Base-by-base conservation (phyloP, 768 basidiomycete species). In the Tricholoma hemisulphureum region DNA sequence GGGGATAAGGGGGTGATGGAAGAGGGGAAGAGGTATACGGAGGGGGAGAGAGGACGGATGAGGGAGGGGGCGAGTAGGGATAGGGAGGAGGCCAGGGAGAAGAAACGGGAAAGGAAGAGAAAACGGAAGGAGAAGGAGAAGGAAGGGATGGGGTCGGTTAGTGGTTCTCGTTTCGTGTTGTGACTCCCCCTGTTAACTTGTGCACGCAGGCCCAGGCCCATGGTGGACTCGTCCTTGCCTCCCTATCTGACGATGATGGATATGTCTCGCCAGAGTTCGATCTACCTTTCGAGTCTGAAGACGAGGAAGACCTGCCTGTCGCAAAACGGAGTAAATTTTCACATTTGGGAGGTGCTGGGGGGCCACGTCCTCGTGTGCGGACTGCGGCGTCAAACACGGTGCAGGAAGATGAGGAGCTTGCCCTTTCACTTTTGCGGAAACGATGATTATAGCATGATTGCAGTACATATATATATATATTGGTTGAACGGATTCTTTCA, bases 101-200 rank as follows among this genome's bases (percentile, higher is more conserved):
- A 94, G 82, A 90, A 87, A 74, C 75, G 81, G 61, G 95, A 96
- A 75, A 77, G 91, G 67, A 96, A 95, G 74, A 89, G 93, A 56
- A 80, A 82, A 34, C 89, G 92, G 67, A 77, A 72, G 55, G 46
- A 49, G 67, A 77, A 72, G 55, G 46, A 28, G 28, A n/a, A 16
- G 7, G 7, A n/a, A 8, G 46, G 46, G 26, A 18, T 26, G 4
- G 28, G 26, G 2, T 9, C 72, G 57, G 34, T 75, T 71, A 54
- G 63, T 67, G 57, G 6, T 55, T 16, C 31, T 65, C 49, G 52
- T 24, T 51, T 51, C 26, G 23, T 43, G 4, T n/a, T 45, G 18
- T 53, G 24, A 26, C 11, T 21, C 18, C 24, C 6, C 26, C 10
- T 61, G 20, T 59, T 37, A 61, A 58, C 55, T 55, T 61, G 49